Evolutionary conservation across 2,329 filamentous ascomycete species (phyloP).

Genomic region (Aspergillus brasiliensis): DNA sequence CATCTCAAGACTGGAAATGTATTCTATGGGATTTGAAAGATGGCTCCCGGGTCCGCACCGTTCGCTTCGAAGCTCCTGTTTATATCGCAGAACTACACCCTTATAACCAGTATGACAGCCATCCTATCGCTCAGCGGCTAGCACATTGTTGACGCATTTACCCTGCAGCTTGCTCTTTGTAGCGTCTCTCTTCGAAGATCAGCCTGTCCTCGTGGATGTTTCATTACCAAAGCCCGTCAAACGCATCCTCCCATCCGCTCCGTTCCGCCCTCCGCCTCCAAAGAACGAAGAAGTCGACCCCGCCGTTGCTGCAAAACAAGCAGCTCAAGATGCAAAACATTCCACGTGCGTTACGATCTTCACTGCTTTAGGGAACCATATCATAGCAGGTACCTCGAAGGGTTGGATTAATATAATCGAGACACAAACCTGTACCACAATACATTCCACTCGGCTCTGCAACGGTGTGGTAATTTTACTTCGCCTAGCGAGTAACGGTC

Average conservation of each 20-base stretch:
- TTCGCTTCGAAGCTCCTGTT: conserved; percentile 88
- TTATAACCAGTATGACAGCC: conserved; percentile 72
- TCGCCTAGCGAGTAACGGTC: conserved; percentile 79
- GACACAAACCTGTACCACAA: conserved; percentile 74
- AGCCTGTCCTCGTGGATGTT: conserved; percentile 84
- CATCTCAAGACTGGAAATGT: conserved; percentile 94
- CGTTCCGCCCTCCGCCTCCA: conserved; percentile 67
- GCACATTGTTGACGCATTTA: conserved; percentile 1
- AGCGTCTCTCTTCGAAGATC: conserved; percentile 89
- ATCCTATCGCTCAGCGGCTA: background rate
- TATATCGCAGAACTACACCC: conserved; percentile 97
- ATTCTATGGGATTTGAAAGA: conserved; percentile 90
- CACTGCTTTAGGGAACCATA: conserved; percentile 80
- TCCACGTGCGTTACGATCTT: conserved; percentile 93
- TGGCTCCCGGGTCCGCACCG: conserved; percentile 72
- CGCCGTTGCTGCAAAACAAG: conserved; percentile 73
- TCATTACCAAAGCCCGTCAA: conserved; percentile 70
- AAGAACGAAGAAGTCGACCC: conserved; percentile 67
- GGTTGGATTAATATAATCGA: conserved; percentile 96
- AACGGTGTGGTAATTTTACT: conserved; percentile 85
- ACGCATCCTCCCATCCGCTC: conserved; percentile 76
- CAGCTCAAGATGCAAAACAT: conserved; percentile 89
- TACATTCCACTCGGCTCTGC: conserved; percentile 87
- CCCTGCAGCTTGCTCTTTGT: conserved; percentile 73
- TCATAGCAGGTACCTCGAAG: conserved; percentile 90